A percentile compares a stretch with the other conserved stretches of the same genome.
Evolutionary conservation across 2,329 filamentous ascomycete species (phyloP).

Genomic region (Tolypocladium ophioglossoides): DNA sequence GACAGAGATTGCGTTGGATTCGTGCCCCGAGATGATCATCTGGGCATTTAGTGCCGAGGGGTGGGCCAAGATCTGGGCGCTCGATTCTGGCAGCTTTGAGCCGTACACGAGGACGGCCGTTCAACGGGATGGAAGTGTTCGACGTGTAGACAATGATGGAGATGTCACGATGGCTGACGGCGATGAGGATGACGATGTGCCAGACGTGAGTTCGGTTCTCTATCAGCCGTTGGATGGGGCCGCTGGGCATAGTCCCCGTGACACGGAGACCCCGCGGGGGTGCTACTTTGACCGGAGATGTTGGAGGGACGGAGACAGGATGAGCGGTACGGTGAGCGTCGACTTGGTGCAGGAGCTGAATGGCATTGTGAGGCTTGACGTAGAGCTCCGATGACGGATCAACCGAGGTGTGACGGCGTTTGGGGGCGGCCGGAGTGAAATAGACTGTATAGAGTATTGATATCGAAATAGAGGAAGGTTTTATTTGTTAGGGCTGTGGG

Average conservation of each 20-base stretch:
- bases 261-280: constrained; percentile 3
- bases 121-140: constrained; percentile 21
- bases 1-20: constrained; percentile 21
- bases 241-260: constrained; percentile 2
- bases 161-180: constrained; percentile 17
- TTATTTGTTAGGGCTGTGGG: background rate
- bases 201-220: background rate
- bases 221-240: constrained; percentile 6
- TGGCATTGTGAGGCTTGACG: constrained; percentile 26
- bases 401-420: background rate
- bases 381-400: constrained; percentile 18
- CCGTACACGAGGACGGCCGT: constrained; percentile 10
- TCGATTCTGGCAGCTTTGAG: constrained; percentile 13
- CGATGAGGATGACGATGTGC: background rate
- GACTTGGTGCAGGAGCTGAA: constrained; percentile 23
- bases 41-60: constrained; percentile 25
- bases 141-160: constrained; percentile 18
- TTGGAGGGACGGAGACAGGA: constrained; percentile 3
- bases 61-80: constrained; percentile 20
- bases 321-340: constrained; percentile 13
- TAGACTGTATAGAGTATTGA: background rate
- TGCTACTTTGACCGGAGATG: constrained; percentile 1
- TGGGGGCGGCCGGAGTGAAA: background rate
- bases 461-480: background rate
- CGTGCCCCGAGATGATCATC: constrained; percentile 21